Evolutionary conservation across 441 rosid genomes (phyloP), one percentile per base, ranked within the genome.

Genomic region (Biscutella auriculata): DNA sequence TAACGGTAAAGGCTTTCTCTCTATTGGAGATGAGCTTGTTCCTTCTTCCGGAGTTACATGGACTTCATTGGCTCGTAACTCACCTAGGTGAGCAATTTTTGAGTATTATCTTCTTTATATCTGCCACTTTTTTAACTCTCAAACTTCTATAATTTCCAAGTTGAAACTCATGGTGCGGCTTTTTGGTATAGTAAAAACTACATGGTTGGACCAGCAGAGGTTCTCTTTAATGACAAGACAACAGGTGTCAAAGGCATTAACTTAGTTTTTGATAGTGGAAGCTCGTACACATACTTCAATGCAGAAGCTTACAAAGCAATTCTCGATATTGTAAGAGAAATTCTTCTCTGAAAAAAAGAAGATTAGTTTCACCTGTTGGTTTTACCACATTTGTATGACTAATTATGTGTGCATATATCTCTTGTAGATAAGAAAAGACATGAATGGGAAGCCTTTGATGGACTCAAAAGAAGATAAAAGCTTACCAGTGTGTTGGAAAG

Each of bases 401-500:
- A 17, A 9, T 9, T 39, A 26, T 23, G 15, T 43, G 21, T n/a
- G 1, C 33, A 8, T 14, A 8, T 27, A 27, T 52, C 56, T 34
- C 29, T 14, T 46, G 39, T 28, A 84, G 91, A 53, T 84, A 58
- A 77, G 27, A 36, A 73, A 58, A 51, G 75, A 75, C 71, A 23
- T 78, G 30, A 67, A 46, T 2, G 80, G 87, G 59, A 78, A 71
- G 73, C 69, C 76, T 28, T 51, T 84, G 23, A 62, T 33, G 46
- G 75, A 64, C 1, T 23, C 77, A n/a, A 54, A 57, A 7, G 69
- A 72, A 35, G 88, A 82, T 47, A 52, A 43, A 36, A 69, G 77
- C 67, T 78, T 84, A 9, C 77, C 85, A 0, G 55, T 84, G 28
- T 84, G 92, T 73, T 84, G 88, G 92, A 81, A 79, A 73, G 91